Conservation (phyloP, 2,329 filamentous ascomycete species). For the Cercospora sp. region DNA sequence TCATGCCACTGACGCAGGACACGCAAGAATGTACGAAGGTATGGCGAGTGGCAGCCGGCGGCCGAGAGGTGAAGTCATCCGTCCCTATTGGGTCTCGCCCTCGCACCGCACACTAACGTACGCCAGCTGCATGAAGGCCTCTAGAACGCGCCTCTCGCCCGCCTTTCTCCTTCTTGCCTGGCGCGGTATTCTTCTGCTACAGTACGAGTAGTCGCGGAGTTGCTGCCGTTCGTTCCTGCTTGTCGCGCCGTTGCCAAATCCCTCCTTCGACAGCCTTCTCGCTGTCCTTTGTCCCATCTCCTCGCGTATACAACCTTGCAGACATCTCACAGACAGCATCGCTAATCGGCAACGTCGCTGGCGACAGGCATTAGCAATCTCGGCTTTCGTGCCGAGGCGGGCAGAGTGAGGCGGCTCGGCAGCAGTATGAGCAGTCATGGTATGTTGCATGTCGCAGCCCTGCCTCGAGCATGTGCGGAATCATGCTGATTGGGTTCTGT, state of each 20-base stretch:
- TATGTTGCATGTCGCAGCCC: neutral
- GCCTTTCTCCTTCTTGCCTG: slow-evolving; percentile 1
- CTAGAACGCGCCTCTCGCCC: slow-evolving; percentile 1
- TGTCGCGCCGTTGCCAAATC: neutral
- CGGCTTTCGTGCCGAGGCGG: neutral
- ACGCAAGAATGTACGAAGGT: neutral
- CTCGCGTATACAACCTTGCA: neutral
- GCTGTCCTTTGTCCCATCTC: neutral
- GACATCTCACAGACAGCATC: slow-evolving; percentile 2
- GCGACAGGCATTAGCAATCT: neutral
- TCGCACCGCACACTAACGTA: neutral
- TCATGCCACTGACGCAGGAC: neutral
- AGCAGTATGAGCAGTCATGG: slow-evolving; percentile 6
- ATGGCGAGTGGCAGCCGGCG: neutral
- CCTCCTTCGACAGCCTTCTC: neutral
- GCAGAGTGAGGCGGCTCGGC: neutral
- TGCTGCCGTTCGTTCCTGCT: neutral
- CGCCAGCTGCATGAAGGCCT: neutral
- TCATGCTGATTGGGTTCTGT: slow-evolving; percentile 10
- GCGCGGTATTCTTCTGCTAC: neutral
- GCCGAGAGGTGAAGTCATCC: slow-evolving; percentile 8
- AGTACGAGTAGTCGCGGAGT: neutral
- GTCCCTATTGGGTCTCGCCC: neutral
- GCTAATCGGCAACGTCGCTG: neutral
- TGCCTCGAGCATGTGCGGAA: neutral